Conservation (phyloP, 106 monocot genomes). For the Gastrodia elata region DNA sequence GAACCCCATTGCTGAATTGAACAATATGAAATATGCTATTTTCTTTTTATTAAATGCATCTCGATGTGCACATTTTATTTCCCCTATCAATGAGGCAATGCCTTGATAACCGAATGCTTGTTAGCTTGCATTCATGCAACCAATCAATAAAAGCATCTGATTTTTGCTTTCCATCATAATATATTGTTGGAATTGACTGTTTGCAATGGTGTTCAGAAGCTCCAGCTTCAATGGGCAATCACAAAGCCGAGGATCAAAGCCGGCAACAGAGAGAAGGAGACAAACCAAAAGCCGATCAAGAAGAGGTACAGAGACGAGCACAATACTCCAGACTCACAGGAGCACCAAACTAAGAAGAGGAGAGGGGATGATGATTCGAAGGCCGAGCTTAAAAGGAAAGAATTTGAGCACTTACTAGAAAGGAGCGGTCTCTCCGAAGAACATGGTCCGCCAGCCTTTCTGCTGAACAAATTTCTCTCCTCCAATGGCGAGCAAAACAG, state of each 20-base stretch:
- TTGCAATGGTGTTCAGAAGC: slow-evolving; percentile 36
- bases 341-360: slow-evolving; percentile 21
- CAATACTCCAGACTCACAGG: slow-evolving; percentile 8
- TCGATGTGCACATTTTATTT: not conserved
- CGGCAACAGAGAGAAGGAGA: no score
- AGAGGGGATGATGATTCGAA: slow-evolving; percentile 15
- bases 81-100: not conserved
- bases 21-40: not conserved
- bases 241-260: slow-evolving; percentile 10
- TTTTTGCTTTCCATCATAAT: slow-evolving; percentile 16
- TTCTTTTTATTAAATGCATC: not conserved
- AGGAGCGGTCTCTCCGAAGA: slow-evolving; percentile 79
- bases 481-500: slow-evolving; percentile 55
- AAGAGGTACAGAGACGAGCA: slow-evolving; percentile 21
- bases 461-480: slow-evolving; percentile 21
- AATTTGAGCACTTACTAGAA: slow-evolving; percentile 34
- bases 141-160: not conserved
- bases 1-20: not conserved
- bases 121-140: not conserved
- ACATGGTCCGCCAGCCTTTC: slow-evolving; percentile 16
- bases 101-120: not conserved
- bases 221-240: slow-evolving; percentile 24
- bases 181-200: slow-evolving; percentile 36
- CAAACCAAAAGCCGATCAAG: slow-evolving; percentile 15
- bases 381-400: slow-evolving; percentile 2